Evolutionary conservation across 306 rosid genomes (phyloP), one percentile per base, ranked within the genome.

Genomic region (Inga laurina): DNA sequence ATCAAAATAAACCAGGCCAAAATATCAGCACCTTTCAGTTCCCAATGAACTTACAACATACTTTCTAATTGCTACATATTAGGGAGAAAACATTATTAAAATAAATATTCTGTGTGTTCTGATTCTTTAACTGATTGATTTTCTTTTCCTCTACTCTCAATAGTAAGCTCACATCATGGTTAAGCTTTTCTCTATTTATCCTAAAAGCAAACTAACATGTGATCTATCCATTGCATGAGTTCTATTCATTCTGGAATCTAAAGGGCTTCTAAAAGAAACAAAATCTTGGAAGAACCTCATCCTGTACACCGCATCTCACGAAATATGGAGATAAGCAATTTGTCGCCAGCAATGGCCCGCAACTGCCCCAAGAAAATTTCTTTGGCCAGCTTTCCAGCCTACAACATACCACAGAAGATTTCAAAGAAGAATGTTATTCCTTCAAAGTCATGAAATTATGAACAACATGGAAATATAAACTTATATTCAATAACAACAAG

Each of bases 231-330:
- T 76, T 61, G 21, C 57, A 70, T 70, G 84, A 78, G 83, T 75
- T 71, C 54, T 44, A 71, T n/a, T 69, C 74, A 19, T 39, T 71
- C 75, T 71, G 44, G 3, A 44, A 71, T 77, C 76, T 75, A 59
- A 71, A 22, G 81, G 66, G 57, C 75, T 75, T 67, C 74, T 85
- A 69, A 74, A 24, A 18, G 80, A 82, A 72, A 78, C 56, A 46
- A 81, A 80, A 88, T 77, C 90, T 83, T 81, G 76, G 77, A 80
- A 83, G 86, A 86, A 86, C 87, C 93, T 88, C 87, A 89, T 79
- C 80, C 77, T 32, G 70, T 64, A 83, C 86, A 79, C 32, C 57
- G 79, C 77, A 82, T 80, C 85, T 90, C 92, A 51, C 51, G 87
- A 78, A 87, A 75, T 24, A 84, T 79, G 12, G 89, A 82, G 71